phyloP scores from a whole-genome alignment of 257 asterid species.

The Solanum chmielewskii region DNA sequence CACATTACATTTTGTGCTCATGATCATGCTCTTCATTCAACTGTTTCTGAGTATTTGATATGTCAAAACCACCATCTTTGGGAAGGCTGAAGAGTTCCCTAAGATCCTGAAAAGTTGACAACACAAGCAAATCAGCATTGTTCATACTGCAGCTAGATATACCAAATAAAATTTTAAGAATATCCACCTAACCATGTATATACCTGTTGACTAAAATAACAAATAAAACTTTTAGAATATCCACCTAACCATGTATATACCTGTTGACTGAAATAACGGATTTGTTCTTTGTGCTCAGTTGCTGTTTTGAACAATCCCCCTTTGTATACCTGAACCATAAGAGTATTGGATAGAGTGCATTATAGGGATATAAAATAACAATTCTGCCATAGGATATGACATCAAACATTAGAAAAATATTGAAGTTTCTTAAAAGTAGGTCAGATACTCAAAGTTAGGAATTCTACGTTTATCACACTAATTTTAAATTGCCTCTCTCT shows the following conservation, averaged over 20 bases:
- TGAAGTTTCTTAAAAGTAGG: neutral
- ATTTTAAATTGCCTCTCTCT: neutral
- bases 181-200: neutral
- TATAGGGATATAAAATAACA: neutral
- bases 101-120: slow-evolving; percentile 50
- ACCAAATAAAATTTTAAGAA: neutral
- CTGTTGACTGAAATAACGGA: slow-evolving; percentile 87
- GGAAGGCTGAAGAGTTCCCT: slow-evolving; percentile 78
- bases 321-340: slow-evolving; percentile 63
- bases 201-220: slow-evolving; percentile 93
- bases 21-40: slow-evolving; percentile 84
- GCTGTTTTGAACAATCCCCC: slow-evolving; percentile 97
- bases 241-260: slow-evolving; percentile 12
- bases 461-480: neutral
- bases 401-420: neutral
- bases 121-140: neutral
- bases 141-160: neutral
- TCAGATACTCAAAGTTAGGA: neutral
- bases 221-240: neutral
- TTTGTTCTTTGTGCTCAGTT: slow-evolving; percentile 87
- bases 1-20: slow-evolving; percentile 56
- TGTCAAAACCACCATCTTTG: slow-evolving; percentile 76
- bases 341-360: neutral
- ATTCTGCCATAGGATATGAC: neutral
- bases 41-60: slow-evolving; percentile 79